Evolutionary conservation across 495 filamentous ascomycete species (phyloP).

Genomic region (Penicillium coprophilum): DNA sequence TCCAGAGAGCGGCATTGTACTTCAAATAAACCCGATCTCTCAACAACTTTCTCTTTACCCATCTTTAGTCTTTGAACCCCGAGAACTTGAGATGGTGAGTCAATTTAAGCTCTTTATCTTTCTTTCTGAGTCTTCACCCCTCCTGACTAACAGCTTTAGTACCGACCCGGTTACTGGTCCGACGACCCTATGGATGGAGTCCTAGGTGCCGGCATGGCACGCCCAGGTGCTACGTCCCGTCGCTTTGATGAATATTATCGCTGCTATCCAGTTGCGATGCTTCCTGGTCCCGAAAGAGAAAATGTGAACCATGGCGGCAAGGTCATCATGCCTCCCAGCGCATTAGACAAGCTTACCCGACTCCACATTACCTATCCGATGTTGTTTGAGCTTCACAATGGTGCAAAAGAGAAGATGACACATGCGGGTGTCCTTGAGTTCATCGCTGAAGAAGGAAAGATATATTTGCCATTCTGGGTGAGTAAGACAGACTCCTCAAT

Average conservation of each 20-base stretch:
- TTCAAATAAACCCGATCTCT: constrained; percentile 2
- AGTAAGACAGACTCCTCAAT: constrained; percentile 22
- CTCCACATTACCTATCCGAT: constrained; percentile 98
- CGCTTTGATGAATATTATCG: constrained; percentile 98
- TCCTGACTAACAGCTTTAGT: constrained; percentile 40
- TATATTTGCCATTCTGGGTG: constrained; percentile 95
- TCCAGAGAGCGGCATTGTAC: constrained; percentile 5
- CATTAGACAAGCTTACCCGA: constrained; percentile 89
- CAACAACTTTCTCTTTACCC: constrained; percentile 8
- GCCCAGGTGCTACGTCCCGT: constrained; percentile 43
- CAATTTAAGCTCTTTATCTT: neutral
- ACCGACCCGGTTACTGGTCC: constrained; percentile 54
- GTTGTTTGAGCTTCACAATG: constrained; percentile 92
- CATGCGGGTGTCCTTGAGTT: constrained; percentile 97
- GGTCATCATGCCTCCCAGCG: constrained; percentile 91
- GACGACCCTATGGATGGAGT: constrained; percentile 58
- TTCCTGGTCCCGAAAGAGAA: constrained; percentile 87
- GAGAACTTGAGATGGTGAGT: constrained; percentile 29
- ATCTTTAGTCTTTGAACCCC: constrained; percentile 3
- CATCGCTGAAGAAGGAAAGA: constrained; percentile 93
- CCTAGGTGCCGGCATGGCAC: constrained; percentile 43
- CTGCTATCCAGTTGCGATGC: constrained; percentile 91
- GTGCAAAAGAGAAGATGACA: constrained; percentile 69
- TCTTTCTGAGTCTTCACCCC: neutral
- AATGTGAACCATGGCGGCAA: constrained; percentile 95